Conservation (phyloP, 1,284 basidiomycete genomes). For the Ceratobasidium sp. region DNA sequence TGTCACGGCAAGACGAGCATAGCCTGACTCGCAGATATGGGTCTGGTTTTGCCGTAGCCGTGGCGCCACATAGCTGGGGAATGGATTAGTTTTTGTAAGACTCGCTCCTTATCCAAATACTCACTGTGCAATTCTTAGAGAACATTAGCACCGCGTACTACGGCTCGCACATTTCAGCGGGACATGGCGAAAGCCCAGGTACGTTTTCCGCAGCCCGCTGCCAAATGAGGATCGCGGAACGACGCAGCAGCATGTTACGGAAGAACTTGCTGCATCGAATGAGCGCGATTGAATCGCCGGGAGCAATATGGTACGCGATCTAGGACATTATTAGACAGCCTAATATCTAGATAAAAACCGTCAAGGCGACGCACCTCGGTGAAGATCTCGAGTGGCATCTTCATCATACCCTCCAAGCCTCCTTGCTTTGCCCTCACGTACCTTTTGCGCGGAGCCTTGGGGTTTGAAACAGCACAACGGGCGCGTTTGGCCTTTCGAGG, state of each 20-base stretch:
- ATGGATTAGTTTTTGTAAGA: not conserved
- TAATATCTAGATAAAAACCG: not conserved
- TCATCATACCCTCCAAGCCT: conserved; percentile 1
- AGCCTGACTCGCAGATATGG: not conserved
- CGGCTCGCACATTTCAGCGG: not conserved
- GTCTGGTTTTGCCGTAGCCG: conserved; percentile 10
- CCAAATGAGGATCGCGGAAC: not conserved
- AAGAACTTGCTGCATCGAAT: not conserved
- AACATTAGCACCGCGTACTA: conserved; percentile 16
- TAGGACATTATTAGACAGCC: not conserved
- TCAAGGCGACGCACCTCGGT: conserved; percentile 1
- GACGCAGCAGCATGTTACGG: not conserved
- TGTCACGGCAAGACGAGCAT: conserved; percentile 13
- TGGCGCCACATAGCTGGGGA: conserved; percentile 9
- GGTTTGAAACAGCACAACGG: not conserved
- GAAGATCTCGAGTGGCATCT: conserved; percentile 3
- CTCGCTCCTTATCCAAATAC: too few relatives aligned
- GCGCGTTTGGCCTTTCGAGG: not conserved
- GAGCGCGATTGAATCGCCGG: not conserved
- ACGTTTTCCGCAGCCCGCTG: not conserved
- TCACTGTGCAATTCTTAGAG: conserved; percentile 16
- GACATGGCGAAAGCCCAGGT: conserved; percentile 4
- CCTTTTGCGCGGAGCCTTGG: not conserved
- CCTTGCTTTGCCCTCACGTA: conserved; percentile 4
- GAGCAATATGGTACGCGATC: not conserved